Percentiles rank a stretch among this genome's conserved stretches.
Evolutionary conservation across 371 early-diverging fungal species (phyloP).

Genomic region (Mortierella sp.): DNA sequence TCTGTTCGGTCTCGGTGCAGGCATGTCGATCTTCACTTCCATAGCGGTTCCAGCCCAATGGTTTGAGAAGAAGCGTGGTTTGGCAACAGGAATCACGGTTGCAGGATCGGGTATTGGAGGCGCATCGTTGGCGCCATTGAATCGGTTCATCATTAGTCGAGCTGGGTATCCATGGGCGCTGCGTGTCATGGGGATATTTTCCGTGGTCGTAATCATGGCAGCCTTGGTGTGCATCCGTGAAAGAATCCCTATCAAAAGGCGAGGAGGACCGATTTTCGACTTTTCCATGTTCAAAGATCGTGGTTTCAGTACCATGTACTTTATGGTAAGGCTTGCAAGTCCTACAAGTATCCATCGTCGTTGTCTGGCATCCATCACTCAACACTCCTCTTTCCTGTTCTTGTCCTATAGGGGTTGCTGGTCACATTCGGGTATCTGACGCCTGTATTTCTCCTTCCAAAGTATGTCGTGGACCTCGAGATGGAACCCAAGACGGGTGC

Average conservation of each 20-base stretch:
- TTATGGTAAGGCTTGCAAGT: constrained; percentile 18
- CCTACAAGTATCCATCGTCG: neutral
- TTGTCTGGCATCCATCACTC: neutral
- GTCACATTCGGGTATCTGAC: constrained; percentile 43
- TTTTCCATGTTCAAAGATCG: constrained; percentile 33
- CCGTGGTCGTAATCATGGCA: constrained; percentile 54
- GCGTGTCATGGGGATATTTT: constrained; percentile 55
- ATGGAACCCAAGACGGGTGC: constrained; percentile 24
- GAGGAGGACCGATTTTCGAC: constrained; percentile 39
- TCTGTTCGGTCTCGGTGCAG: constrained; percentile 65
- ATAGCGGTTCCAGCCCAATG: constrained; percentile 60
- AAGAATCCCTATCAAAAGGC: constrained; percentile 38
- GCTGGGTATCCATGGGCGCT: constrained; percentile 67
- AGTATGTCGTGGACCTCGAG: constrained; percentile 45
- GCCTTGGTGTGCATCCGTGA: constrained; percentile 51
- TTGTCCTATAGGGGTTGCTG: constrained; percentile 22
- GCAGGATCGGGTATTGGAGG: constrained; percentile 81
- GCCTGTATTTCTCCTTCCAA: constrained; percentile 22
- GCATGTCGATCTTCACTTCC: constrained; percentile 35
- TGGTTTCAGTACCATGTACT: constrained; percentile 31
- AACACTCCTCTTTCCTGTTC: no score
- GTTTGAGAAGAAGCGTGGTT: constrained; percentile 61
- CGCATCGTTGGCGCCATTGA: constrained; percentile 68
- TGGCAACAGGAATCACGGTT: constrained; percentile 72
- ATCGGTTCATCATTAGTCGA: constrained; percentile 58